phyloP scores from a whole-genome alignment of 2,329 filamentous ascomycete genomes.

The Albophoma yamanashiensis region DNA sequence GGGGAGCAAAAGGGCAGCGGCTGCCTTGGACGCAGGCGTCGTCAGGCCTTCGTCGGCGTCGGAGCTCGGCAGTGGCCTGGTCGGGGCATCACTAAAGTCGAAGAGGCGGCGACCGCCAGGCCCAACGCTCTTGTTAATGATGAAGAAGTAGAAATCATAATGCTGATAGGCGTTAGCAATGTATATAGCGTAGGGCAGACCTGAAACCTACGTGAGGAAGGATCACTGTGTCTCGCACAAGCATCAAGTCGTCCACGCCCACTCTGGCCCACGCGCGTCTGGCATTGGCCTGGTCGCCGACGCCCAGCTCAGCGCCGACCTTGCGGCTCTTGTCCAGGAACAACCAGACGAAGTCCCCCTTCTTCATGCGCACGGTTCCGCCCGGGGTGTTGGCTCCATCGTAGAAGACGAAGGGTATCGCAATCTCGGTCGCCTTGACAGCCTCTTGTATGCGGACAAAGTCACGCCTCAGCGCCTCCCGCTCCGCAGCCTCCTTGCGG shows the following conservation, averaged over 20 bases:
- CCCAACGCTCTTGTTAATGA: slow-evolving; percentile 74
- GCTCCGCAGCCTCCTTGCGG: slow-evolving; percentile 66
- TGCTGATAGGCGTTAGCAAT: slow-evolving; percentile 45
- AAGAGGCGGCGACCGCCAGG: slow-evolving; percentile 68
- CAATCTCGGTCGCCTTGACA: slow-evolving; percentile 80
- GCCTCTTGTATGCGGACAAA: slow-evolving; percentile 75
- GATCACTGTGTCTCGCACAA: slow-evolving; percentile 83
- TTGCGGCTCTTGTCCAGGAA: slow-evolving; percentile 89
- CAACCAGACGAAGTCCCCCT: slow-evolving; percentile 87
- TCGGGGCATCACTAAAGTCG: slow-evolving; percentile 51
- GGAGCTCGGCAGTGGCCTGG: slow-evolving; percentile 2
- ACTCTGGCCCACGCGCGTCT: slow-evolving; percentile 84
- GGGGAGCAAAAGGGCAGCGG: slow-evolving; percentile 26
- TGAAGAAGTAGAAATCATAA: slow-evolving; percentile 95
- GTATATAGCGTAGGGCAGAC: not conserved
- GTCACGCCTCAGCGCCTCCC: slow-evolving; percentile 70
- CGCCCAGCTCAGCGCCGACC: slow-evolving; percentile 72
- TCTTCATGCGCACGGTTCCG: slow-evolving; percentile 76
- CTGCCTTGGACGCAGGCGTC: slow-evolving; percentile 23
- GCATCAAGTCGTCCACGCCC: slow-evolving; percentile 89
- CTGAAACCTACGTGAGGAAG: slow-evolving; percentile 71
- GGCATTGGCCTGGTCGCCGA: slow-evolving; percentile 55
- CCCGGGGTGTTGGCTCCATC: slow-evolving; percentile 86
- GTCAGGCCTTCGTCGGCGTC: slow-evolving; percentile 9
- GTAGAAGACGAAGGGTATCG: slow-evolving; percentile 94